Conservation (phyloP, 2,329 filamentous ascomycete genomes). For the Aspergillus novoparasiticus region DNA sequence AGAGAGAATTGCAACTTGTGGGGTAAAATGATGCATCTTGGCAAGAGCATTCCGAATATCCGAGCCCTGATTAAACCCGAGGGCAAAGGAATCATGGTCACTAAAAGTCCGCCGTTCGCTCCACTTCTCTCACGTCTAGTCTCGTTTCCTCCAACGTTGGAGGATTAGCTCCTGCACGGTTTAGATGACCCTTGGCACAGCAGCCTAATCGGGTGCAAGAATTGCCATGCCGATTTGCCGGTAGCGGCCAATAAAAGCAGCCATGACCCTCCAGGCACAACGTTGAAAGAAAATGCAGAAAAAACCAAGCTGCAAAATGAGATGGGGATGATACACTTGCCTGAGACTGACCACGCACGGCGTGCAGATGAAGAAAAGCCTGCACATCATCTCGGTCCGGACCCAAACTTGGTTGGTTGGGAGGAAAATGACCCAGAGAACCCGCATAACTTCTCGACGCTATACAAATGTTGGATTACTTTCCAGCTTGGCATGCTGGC, state of each 20-base stretch:
- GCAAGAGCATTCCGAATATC: neutral
- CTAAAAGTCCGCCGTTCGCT: neutral
- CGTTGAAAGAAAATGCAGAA: neutral
- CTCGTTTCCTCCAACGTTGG: neutral
- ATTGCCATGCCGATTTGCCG: neutral
- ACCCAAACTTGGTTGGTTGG: conserved; percentile 8
- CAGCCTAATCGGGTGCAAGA: too few species aligned
- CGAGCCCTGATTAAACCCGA: neutral
- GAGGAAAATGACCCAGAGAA: conserved; percentile 34
- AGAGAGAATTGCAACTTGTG: neutral
- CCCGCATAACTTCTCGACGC: conserved; percentile 50
- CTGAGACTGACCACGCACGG: neutral
- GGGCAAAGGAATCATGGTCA: neutral
- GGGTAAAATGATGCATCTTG: neutral
- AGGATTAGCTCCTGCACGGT: neutral
- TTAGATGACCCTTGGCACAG: neutral
- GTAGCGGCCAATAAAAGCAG: neutral
- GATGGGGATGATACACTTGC: neutral
- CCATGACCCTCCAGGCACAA: neutral
- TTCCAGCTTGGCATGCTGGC: conserved; percentile 55
- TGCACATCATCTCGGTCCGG: neutral
- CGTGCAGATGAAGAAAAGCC: neutral
- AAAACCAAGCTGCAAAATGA: neutral
- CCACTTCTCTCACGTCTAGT: neutral
- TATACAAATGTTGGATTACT: conserved; percentile 52